phyloP scores from a whole-genome alignment of 352 stramenopile species.

The Phytophthora litchii region DNA sequence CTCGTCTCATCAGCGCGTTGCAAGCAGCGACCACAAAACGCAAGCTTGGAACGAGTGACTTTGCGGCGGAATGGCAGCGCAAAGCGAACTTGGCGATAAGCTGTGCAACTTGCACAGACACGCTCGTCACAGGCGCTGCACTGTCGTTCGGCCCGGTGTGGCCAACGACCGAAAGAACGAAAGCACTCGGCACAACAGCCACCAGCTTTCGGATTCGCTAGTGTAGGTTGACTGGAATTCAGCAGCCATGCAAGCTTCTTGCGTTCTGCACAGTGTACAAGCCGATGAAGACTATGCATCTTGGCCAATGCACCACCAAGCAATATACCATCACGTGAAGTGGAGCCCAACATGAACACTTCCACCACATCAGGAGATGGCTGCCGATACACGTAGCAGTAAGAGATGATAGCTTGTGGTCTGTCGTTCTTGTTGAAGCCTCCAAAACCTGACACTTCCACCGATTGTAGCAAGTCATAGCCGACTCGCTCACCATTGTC shows the following conservation, averaged over 20 bases:
- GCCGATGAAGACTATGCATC: slow-evolving; percentile 35
- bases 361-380: slow-evolving; percentile 29
- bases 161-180: slow-evolving; percentile 33
- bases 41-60: slow-evolving; percentile 28
- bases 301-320: slow-evolving; percentile 33
- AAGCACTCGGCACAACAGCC: slow-evolving; percentile 42
- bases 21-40: slow-evolving; percentile 41
- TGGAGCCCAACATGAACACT: slow-evolving; percentile 40
- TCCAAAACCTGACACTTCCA: slow-evolving; percentile 26
- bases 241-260: slow-evolving; percentile 48
- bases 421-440: slow-evolving; percentile 15
- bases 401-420: slow-evolving; percentile 35
- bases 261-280: slow-evolving; percentile 30
- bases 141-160: slow-evolving; percentile 31
- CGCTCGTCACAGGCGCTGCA: slow-evolving; percentile 42
- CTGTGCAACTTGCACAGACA: slow-evolving; percentile 32
- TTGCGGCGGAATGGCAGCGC: slow-evolving; percentile 33
- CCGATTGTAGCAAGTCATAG: slow-evolving; percentile 42
- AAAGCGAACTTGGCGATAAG: slow-evolving; percentile 36
- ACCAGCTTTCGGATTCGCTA: slow-evolving; percentile 23
- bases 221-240: slow-evolving; percentile 31
- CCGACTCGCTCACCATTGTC: slow-evolving; percentile 33
- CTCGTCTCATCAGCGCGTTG: slow-evolving; percentile 36
- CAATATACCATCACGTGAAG: slow-evolving; percentile 32
- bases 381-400: slow-evolving; percentile 47